Percentiles rank a stretch among this genome's conserved stretches.
Conservation (phyloP, 2,329 filamentous ascomycete species). For the Chrysosporium queenslandicum region DNA sequence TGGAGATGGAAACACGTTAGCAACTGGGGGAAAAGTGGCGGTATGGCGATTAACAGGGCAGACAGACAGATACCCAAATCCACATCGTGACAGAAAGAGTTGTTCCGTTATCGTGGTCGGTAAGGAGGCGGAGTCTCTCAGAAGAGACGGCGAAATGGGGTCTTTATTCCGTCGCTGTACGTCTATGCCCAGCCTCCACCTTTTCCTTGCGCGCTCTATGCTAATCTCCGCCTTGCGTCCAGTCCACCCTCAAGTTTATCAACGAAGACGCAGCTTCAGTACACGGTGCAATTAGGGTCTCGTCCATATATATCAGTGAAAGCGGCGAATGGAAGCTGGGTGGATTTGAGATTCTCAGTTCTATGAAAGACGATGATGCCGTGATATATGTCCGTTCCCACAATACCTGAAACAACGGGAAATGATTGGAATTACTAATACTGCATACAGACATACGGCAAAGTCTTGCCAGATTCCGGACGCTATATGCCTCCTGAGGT, state of each 20-base stretch:
- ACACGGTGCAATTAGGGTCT: slow-evolving; percentile 74
- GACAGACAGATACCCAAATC: slow-evolving; percentile 80
- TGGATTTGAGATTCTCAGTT: slow-evolving; percentile 88
- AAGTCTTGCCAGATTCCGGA: slow-evolving; percentile 71
- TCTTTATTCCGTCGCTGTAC: slow-evolving; percentile 70
- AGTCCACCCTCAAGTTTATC: slow-evolving; percentile 91
- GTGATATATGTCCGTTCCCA: slow-evolving; percentile 61
- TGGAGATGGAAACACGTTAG: not conserved
- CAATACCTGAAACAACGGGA: not conserved
- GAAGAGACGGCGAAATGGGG: slow-evolving; percentile 97
- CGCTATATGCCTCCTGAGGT: slow-evolving; percentile 84
- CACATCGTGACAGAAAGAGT: slow-evolving; percentile 93
- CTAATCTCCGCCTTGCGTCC: not conserved
- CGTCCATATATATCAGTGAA: slow-evolving; percentile 85
- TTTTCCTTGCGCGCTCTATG: not conserved
- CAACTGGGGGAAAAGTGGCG: not conserved
- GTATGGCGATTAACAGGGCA: slow-evolving; percentile 15
- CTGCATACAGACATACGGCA: slow-evolving; percentile 63
- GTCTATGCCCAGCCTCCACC: slow-evolving; percentile 20
- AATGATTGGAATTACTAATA: not conserved
- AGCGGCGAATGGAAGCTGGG: slow-evolving; percentile 97
- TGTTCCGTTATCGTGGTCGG: slow-evolving; percentile 77
- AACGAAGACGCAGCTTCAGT: slow-evolving; percentile 88
- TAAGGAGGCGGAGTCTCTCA: slow-evolving; percentile 74
- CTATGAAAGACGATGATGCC: slow-evolving; percentile 89